phyloP scores from a whole-genome alignment of 306 rosid species.

The Dalbergia oliveri region DNA sequence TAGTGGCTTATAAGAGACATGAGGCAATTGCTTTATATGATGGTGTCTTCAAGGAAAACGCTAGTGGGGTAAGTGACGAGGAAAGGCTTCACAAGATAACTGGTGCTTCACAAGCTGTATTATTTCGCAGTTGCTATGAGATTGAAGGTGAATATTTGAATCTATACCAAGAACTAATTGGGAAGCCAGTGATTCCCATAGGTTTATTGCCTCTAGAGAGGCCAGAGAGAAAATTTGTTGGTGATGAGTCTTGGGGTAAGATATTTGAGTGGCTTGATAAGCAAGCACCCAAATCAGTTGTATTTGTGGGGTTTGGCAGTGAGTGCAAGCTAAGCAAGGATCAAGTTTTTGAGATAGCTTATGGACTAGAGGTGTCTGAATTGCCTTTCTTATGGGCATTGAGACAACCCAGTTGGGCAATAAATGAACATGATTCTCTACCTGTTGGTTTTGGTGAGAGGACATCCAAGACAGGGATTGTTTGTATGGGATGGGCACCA shows the following conservation, averaged over 20 bases:
- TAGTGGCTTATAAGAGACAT: neutral
- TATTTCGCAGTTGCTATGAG: too few relatives aligned
- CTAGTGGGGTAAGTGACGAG: too few relatives aligned
- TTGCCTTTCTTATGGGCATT: constrained; percentile 59
- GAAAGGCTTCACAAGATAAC: too few relatives aligned
- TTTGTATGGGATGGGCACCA: constrained; percentile 51
- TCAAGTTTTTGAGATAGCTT: constrained; percentile 56
- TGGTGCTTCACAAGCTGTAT: too few relatives aligned
- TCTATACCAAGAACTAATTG: too few relatives aligned
- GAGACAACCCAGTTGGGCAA: constrained; percentile 48
- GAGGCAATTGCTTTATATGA: too few relatives aligned
- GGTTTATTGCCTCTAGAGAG: too few relatives aligned
- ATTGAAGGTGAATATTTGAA: too few relatives aligned
- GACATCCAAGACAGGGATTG: constrained; percentile 43
- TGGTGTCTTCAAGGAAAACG: too few relatives aligned
- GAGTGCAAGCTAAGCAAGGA: constrained; percentile 55
- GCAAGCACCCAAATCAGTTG: constrained; percentile 49
- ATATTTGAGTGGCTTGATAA: constrained; percentile 59
- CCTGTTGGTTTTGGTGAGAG: constrained; percentile 48
- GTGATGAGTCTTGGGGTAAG: neutral
- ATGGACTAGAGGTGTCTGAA: constrained; percentile 55
- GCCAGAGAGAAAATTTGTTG: neutral
- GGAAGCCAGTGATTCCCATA: too few relatives aligned
- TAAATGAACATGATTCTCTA: constrained; percentile 36
- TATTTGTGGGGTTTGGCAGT: constrained; percentile 61